phyloP scores from a whole-genome alignment of 164 flowering plant genomes.

The Tetrastigma voinierianum region DNA sequence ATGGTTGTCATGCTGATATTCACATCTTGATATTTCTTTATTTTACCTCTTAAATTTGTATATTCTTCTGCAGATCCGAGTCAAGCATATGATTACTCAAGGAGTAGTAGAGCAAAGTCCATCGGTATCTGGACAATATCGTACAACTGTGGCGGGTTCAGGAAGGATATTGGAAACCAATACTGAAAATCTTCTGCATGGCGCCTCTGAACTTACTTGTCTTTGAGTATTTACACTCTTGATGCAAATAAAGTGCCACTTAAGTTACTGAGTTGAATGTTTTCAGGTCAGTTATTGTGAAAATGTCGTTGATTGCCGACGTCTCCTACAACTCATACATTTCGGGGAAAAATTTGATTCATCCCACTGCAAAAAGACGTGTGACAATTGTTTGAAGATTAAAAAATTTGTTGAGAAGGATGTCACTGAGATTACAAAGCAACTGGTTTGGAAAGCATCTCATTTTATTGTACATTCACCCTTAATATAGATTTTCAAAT shows the following conservation, averaged over 20 bases:
- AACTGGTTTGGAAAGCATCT: conserved; percentile 62
- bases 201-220: conserved; percentile 30
- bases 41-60: neutral
- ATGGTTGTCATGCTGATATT: neutral
- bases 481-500: neutral
- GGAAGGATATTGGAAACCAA: conserved; percentile 81
- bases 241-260: neutral
- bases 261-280: conserved; percentile 2
- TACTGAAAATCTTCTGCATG: conserved; percentile 89
- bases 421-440: conserved; percentile 70
- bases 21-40: conserved; percentile 1
- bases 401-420: conserved; percentile 68
- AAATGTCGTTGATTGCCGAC: conserved; percentile 94
- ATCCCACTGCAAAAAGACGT: conserved; percentile 55
- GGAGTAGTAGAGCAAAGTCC: conserved; percentile 76
- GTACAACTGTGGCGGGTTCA: conserved; percentile 34
- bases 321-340: conserved; percentile 86
- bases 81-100: conserved; percentile 93
- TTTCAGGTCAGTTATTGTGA: conserved; percentile 95
- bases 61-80: conserved; percentile 68
- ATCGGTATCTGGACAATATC: conserved; percentile 42
- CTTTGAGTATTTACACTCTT: neutral
- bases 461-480: neutral
- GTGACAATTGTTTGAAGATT: conserved; percentile 76
- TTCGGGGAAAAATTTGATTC: conserved; percentile 94